These are phyloP conservation scores for Cryptococcus floricola DNA, from an alignment of 1,284 basidiomycete species.

Conservation along the genomic window DNA sequence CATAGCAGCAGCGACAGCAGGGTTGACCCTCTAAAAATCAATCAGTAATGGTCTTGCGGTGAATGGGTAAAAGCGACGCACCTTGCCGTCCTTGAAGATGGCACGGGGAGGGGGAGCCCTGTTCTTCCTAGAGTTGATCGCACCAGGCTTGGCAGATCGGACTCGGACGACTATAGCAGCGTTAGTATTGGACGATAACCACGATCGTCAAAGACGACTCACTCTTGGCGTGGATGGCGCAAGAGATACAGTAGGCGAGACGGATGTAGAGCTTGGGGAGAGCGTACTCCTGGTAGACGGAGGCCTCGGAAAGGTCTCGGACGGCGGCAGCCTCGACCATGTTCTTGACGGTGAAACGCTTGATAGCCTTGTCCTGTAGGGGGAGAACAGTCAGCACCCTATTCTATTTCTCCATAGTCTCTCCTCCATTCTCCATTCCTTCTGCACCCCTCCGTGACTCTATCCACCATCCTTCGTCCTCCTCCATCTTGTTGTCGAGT, in stretches of 20 bases:
- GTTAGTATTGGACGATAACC: neutral
- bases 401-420: neutral
- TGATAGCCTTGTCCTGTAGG: conserved; percentile 94
- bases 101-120: conserved; percentile 92
- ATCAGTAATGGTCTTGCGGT: neutral
- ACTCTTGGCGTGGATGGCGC: conserved; percentile 99
- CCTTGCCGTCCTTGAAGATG: conserved; percentile 96
- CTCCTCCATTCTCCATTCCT: neutral
- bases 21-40: conserved; percentile 61
- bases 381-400: conserved; percentile 7
- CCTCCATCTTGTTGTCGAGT: neutral
- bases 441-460: neutral
- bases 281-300: conserved; percentile 92
- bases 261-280: conserved; percentile 99
- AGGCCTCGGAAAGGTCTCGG: conserved; percentile 94
- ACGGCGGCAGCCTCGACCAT: conserved; percentile 99
- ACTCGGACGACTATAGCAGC: conserved; percentile 75
- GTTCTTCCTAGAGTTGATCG: conserved; percentile 70
- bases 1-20: conserved; percentile 64
- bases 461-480: neutral
- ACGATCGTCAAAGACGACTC: conserved; percentile 33
- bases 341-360: conserved; percentile 98
- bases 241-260: conserved; percentile 98
- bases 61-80: conserved; percentile 19
- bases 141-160: conserved; percentile 75